Evolutionary conservation across 2,329 filamentous ascomycete genomes (phyloP).

Genomic region (Xylariaceae sp.): DNA sequence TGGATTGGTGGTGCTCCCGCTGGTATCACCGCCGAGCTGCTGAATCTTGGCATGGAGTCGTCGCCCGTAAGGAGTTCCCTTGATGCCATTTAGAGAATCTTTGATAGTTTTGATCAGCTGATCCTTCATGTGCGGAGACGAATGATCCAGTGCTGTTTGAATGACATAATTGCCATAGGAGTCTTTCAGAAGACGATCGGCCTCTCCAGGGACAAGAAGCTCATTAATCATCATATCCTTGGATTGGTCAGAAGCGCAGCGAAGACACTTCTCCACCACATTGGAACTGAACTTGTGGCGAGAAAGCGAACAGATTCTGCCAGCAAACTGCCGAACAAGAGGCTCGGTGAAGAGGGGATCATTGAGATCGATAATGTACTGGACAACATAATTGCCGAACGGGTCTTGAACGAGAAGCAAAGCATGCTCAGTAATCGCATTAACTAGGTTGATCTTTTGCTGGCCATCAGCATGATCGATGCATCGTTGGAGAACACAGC

Average conservation of each 20-base stretch:
- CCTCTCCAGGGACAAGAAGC: conserved; percentile 67
- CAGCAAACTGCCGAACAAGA: conserved; percentile 74
- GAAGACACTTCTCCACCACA: conserved; percentile 93
- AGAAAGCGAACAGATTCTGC: conserved; percentile 67
- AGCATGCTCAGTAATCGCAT: conserved; percentile 84
- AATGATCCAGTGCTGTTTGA: conserved; percentile 88
- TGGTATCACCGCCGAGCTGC: conserved; percentile 43
- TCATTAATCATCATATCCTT: conserved; percentile 83
- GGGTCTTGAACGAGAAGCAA: conserved; percentile 89
- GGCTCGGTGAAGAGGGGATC: conserved; percentile 86
- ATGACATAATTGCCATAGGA: conserved; percentile 97
- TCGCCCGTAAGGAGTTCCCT: conserved; percentile 88
- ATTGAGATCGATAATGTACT: conserved; percentile 95
- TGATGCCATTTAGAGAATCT: conserved; percentile 77
- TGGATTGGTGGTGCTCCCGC: conserved; percentile 43
- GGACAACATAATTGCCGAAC: conserved; percentile 97
- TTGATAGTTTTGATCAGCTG: conserved; percentile 80
- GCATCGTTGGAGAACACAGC: conserved; percentile 95
- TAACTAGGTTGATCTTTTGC: conserved; percentile 83
- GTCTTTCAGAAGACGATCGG: conserved; percentile 86
- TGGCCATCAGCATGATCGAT: conserved; percentile 92
- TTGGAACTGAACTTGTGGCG: conserved; percentile 99
- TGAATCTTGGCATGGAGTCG: conserved; percentile 88
- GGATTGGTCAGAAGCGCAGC: conserved; percentile 70
- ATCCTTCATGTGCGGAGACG: conserved; percentile 67